Percentiles rank a stretch among this genome's conserved stretches.
Conservation (phyloP, 805 yeast genomes). For the Ogataea allantospora region DNA sequence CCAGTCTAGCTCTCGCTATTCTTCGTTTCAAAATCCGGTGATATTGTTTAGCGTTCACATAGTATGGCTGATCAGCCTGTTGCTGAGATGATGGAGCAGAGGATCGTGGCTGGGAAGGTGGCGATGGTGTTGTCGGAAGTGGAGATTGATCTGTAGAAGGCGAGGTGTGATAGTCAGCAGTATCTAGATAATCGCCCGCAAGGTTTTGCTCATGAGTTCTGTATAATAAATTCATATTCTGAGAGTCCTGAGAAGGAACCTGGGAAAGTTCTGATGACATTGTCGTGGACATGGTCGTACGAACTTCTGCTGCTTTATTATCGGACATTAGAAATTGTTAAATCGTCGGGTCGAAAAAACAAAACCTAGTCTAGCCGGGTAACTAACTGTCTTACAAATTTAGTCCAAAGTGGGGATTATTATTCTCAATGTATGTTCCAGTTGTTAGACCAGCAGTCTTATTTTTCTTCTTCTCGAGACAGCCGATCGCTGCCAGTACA, state of each 20-base stretch:
- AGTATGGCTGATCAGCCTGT: conserved; percentile 79
- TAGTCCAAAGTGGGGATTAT: background rate
- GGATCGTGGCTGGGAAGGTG: conserved; percentile 15
- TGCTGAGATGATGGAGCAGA: conserved; percentile 17
- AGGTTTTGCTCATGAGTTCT: conserved; percentile 14
- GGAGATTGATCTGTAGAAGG: conserved; percentile 25
- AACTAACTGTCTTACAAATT: background rate
- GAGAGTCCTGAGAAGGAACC: conserved; percentile 15
- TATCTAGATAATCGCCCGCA: conserved; percentile 21
- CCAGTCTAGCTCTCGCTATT: conserved; percentile 88
- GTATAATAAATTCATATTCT: conserved; percentile 15
- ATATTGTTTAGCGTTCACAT: conserved; percentile 96
- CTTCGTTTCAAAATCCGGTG: conserved; percentile 92
- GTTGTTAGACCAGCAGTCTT: conserved; percentile 38
- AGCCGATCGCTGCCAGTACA: conserved; percentile 37
- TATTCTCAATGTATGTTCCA: conserved; percentile 24
- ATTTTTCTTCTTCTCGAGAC: conserved; percentile 36
- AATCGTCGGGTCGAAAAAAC: conserved; percentile 13
- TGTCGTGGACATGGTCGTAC: conserved; percentile 16
- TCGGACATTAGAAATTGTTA: conserved; percentile 9
- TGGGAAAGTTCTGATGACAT: conserved; percentile 20
- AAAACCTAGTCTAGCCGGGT: conserved; percentile 7
- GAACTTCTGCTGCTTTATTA: conserved; percentile 10
- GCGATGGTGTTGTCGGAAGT: conserved; percentile 21
- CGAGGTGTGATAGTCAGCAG: conserved; percentile 19